phyloP scores from a whole-genome alignment of 768 basidiomycete species.

The Leccinum disarticulatum region DNA sequence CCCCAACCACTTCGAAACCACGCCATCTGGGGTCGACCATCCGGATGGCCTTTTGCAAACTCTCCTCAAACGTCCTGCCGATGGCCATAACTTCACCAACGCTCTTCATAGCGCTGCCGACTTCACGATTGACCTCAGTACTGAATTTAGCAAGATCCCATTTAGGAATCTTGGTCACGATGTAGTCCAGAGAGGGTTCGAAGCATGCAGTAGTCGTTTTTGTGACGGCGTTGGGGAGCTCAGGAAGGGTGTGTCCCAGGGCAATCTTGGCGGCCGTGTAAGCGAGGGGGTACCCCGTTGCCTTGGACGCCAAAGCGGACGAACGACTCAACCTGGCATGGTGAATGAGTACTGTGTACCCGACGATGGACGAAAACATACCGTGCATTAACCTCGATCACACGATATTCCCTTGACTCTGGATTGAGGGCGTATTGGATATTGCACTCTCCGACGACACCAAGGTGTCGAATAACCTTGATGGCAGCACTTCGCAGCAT shows the following conservation, averaged over 20 bases:
- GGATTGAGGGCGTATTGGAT: slow-evolving; percentile 99
- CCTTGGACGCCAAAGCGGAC: slow-evolving; percentile 95
- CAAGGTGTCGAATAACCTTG: slow-evolving; percentile 90
- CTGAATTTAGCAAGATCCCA: slow-evolving; percentile 99
- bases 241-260: slow-evolving; percentile 94
- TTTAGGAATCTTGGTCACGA: slow-evolving; percentile 99
- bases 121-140: slow-evolving; percentile 86
- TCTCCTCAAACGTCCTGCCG: slow-evolving; percentile 98
- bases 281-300: slow-evolving; percentile 97
- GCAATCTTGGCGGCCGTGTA: slow-evolving; percentile 99
- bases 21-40: slow-evolving; percentile 96
- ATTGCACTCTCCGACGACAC: slow-evolving; percentile 93
- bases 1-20: slow-evolving; percentile 94
- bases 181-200: slow-evolving; percentile 97
- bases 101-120: slow-evolving; percentile 98
- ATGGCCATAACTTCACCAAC: slow-evolving; percentile 99
- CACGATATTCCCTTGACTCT: slow-evolving; percentile 88
- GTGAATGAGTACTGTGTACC: slow-evolving; percentile 1
- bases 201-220: slow-evolving; percentile 99
- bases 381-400: slow-evolving; percentile 98
- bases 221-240: slow-evolving; percentile 97
- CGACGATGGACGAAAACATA: slow-evolving; percentile 20
- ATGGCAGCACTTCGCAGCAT: slow-evolving; percentile 98
- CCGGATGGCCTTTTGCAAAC: slow-evolving; percentile 96
- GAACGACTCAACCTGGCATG: slow-evolving; percentile 69